These are phyloP conservation scores for Phyllosticta paracitricarpa DNA, from an alignment of 2,329 filamentous ascomycete genomes.

Conservation along the genomic window DNA sequence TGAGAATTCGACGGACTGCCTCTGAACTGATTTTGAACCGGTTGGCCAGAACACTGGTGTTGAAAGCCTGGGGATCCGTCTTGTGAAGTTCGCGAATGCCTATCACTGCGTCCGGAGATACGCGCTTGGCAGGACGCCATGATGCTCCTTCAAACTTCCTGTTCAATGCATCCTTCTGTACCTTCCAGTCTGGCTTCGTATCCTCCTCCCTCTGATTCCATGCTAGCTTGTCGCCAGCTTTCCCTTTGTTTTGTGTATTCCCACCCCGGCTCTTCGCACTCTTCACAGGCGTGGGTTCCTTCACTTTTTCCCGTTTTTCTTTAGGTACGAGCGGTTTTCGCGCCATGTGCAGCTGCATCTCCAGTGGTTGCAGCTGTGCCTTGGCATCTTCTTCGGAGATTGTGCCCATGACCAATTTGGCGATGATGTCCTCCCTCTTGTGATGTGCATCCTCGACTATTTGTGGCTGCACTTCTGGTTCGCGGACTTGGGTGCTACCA, in stretches of 20 bases:
- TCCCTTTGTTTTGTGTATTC: neutral
- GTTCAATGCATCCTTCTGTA: constrained; percentile 64
- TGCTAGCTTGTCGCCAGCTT: neutral
- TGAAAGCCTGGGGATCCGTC: constrained; percentile 68
- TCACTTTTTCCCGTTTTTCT: neutral
- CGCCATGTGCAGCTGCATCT: neutral
- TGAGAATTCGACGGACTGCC: constrained; percentile 76
- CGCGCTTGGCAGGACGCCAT: constrained; percentile 74
- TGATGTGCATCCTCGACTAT: neutral
- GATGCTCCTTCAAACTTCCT: constrained; percentile 66
- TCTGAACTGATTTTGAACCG: constrained; percentile 84
- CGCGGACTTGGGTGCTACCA: neutral
- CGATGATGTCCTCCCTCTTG: neutral
- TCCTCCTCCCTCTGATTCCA: neutral
- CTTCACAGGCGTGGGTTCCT: neutral
- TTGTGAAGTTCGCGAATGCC: constrained; percentile 76
- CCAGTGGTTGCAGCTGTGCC: neutral
- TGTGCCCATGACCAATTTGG: neutral
- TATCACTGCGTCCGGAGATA: constrained; percentile 87
- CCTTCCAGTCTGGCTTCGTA: constrained; percentile 51
- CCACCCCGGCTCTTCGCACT: neutral
- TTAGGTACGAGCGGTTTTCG: neutral
- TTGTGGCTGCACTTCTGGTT: neutral
- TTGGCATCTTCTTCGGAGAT: neutral
- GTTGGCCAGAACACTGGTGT: constrained; percentile 59